A percentile compares a stretch with the other conserved stretches of the same genome.
Evolutionary conservation across 371 early-diverging fungal genomes (phyloP).

Genomic region (Rhizopus delemar): DNA sequence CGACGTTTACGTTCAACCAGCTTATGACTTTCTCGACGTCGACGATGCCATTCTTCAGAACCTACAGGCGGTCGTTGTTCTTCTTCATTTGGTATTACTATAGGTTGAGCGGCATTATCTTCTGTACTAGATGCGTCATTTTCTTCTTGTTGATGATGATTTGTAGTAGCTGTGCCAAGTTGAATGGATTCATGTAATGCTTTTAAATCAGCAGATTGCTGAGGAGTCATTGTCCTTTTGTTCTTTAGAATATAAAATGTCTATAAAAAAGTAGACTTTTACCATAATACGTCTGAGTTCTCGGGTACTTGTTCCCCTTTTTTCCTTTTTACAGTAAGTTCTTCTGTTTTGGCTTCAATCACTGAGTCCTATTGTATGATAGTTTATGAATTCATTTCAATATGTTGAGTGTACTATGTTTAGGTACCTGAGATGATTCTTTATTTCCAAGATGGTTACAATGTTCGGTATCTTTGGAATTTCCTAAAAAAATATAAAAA

Average conservation of each 20-base stretch:
- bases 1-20: conserved; percentile 92
- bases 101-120: conserved; percentile 5
- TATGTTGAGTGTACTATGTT: no score
- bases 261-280: conserved; percentile 3
- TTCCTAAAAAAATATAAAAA: no score
- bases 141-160: background rate
- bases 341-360: background rate
- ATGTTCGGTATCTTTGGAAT: no score
- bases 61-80: conserved; percentile 61
- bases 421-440: no score
- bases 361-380: no score
- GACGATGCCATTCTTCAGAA: conserved; percentile 79
- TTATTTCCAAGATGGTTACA: no score
- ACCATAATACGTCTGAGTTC: conserved; percentile 1
- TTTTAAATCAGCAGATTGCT: conserved; percentile 23
- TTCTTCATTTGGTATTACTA: conserved; percentile 5
- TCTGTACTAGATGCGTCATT: background rate
- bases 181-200: conserved; percentile 27
- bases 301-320: background rate
- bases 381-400: no score
- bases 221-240: conserved; percentile 18
- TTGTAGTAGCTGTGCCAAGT: conserved; percentile 2
- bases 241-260: background rate
- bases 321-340: background rate
- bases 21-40: conserved; percentile 88